Conservation (phyloP, 768 basidiomycete genomes). For the Mycena belliarum region DNA sequence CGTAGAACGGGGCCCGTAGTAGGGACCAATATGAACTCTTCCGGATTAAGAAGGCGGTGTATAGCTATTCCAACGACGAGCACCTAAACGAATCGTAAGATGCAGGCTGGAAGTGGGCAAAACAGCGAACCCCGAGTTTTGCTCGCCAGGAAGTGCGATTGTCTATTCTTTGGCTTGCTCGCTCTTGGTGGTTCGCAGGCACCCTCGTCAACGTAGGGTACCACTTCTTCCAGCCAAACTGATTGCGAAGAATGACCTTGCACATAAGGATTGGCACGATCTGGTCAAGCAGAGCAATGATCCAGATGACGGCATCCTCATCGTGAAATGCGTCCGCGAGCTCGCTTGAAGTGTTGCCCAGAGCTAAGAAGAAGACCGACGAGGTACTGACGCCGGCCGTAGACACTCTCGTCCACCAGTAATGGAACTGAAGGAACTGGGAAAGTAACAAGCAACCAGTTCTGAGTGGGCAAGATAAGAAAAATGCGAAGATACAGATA, state of each 20-base stretch:
- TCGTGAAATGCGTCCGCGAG: neutral
- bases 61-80: neutral
- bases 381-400: slow-evolving; percentile 33
- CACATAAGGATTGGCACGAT: slow-evolving; percentile 28
- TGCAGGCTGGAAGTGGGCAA: slow-evolving; percentile 1
- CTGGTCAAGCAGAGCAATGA: neutral
- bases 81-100: slow-evolving; percentile 11
- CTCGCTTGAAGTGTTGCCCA: slow-evolving; percentile 22
- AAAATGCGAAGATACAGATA: neutral
- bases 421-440: slow-evolving; percentile 25
- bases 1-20: neutral
- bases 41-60: neutral
- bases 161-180: slow-evolving; percentile 16
- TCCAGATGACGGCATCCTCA: neutral
- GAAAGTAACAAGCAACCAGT: slow-evolving; percentile 4
- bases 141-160: slow-evolving; percentile 2
- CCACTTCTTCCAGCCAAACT: slow-evolving; percentile 27
- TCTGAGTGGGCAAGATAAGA: slow-evolving; percentile 21
- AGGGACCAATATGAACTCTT: neutral
- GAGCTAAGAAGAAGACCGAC: slow-evolving; percentile 2
- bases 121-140: slow-evolving; percentile 4
- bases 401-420: slow-evolving; percentile 37
- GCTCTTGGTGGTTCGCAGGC: slow-evolving; percentile 31
- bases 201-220: slow-evolving; percentile 24
- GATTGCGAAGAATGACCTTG: slow-evolving; percentile 26